These are phyloP conservation scores for Circinella umbellata DNA, from an alignment of 371 early-diverging fungal genomes.

Conservation along the genomic window DNA sequence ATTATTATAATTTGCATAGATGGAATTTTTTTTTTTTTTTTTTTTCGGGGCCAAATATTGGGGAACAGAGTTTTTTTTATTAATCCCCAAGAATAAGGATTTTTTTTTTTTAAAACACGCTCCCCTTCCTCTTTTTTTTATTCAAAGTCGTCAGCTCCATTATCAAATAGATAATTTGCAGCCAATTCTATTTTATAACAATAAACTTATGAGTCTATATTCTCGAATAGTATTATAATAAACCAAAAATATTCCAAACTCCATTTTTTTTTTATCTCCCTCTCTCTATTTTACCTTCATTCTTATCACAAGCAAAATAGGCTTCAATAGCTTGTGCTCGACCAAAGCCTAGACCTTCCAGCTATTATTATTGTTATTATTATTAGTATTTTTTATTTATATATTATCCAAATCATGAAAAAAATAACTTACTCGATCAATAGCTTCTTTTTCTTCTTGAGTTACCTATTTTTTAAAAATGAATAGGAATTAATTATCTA, in stretches of 20 bases:
- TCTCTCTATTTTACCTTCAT: slow-evolving; percentile 66
- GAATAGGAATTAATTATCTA: too few relatives aligned
- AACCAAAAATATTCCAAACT: too few relatives aligned
- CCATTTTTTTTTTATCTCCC: too few relatives aligned
- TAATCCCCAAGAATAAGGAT: slow-evolving; percentile 12
- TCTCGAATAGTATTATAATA: not conserved
- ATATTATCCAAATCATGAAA: not conserved
- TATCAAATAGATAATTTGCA: slow-evolving; percentile 95
- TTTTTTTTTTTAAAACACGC: not conserved
- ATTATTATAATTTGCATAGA: not conserved
- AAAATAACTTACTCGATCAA: slow-evolving; percentile 74
- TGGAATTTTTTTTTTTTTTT: not conserved
- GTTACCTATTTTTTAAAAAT: slow-evolving; percentile 65
- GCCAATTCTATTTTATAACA: slow-evolving; percentile 69
- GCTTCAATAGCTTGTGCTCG: slow-evolving; percentile 86
- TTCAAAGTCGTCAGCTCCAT: slow-evolving; percentile 53
- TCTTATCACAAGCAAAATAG: slow-evolving; percentile 96
- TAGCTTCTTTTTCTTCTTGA: slow-evolving; percentile 90
- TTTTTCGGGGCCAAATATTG: slow-evolving; percentile 15
- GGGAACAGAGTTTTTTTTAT: slow-evolving; percentile 2
- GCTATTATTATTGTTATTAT: slow-evolving; percentile 36
- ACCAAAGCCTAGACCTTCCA: slow-evolving; percentile 91
- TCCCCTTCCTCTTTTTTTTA: not conserved
- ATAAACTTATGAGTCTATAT: slow-evolving; percentile 4
- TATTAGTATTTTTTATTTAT: not conserved